Percentiles rank a stretch among this genome's conserved stretches.
Conservation (phyloP, 495 filamentous ascomycete genomes). For the Aspergillus leporis region DNA sequence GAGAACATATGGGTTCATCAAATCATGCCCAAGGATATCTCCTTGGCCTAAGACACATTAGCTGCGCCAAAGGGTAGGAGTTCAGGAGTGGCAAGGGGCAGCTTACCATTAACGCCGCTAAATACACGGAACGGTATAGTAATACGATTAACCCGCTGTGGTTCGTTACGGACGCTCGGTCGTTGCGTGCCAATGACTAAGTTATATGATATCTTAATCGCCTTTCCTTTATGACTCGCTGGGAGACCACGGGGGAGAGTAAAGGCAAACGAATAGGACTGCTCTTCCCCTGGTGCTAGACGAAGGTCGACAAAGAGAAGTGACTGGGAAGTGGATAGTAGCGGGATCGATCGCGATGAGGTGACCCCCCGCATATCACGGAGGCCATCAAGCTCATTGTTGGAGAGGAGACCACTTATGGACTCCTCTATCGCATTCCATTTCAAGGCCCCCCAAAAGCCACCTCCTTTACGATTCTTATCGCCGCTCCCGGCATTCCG, state of each 20-base stretch:
- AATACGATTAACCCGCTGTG: constrained; percentile 82
- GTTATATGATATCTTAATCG: constrained; percentile 91
- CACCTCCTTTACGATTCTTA: constrained; percentile 70
- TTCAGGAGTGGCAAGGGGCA: not conserved
- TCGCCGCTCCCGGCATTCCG: constrained; percentile 44
- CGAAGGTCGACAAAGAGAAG: constrained; percentile 93
- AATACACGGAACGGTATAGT: constrained; percentile 95
- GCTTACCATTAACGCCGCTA: constrained; percentile 76
- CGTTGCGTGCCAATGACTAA: constrained; percentile 90
- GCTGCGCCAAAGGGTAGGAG: not conserved
- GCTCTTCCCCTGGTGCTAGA: constrained; percentile 85
- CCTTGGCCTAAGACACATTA: constrained; percentile 53
- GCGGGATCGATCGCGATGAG: constrained; percentile 76
- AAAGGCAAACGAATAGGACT: constrained; percentile 82
- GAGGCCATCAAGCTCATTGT: constrained; percentile 84
- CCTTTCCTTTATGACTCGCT: constrained; percentile 86
- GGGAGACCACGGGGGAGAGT: constrained; percentile 82
- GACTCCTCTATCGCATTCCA: constrained; percentile 90
- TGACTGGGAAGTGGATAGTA: constrained; percentile 93
- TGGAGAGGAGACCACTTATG: constrained; percentile 80
- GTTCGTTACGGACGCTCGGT: constrained; percentile 70
- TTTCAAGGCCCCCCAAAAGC: constrained; percentile 80
- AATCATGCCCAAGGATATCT: constrained; percentile 75
- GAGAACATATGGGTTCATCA: constrained; percentile 91
- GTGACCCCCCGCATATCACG: constrained; percentile 89